Percentiles rank a stretch among this genome's conserved stretches.
Conservation (phyloP, 2,329 filamentous ascomycete species). For the Fusarium sp. region DNA sequence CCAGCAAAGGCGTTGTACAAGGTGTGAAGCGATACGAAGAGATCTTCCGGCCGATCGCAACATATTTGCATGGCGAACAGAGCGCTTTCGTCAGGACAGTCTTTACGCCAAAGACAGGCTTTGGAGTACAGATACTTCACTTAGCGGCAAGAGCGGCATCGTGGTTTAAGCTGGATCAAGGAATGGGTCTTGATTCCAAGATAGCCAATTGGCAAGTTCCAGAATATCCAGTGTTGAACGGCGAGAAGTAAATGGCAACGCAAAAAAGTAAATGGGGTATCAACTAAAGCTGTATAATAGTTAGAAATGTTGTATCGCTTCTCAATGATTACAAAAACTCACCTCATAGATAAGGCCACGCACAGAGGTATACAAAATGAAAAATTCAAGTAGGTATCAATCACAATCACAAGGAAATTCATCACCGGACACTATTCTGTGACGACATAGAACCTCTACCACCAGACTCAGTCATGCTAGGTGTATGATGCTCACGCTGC, state of each 20-base stretch:
- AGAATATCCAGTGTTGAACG: constrained; percentile 18
- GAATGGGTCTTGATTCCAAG: constrained; percentile 9
- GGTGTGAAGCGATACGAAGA: constrained; percentile 24
- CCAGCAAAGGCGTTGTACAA: constrained; percentile 13
- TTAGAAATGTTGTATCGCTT: constrained; percentile 1
- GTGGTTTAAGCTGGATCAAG: constrained; percentile 9
- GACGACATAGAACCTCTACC: constrained; percentile 25
- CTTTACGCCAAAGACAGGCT: neutral
- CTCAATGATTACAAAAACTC: constrained; percentile 12
- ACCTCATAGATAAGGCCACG: constrained; percentile 2
- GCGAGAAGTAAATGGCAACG: neutral
- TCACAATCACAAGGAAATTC: constrained; percentile 20
- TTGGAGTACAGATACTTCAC: constrained; percentile 17
- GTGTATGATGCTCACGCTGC: constrained; percentile 14
- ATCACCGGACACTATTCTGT: constrained; percentile 28
- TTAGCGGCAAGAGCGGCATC: constrained; percentile 1
- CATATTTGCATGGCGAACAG: neutral
- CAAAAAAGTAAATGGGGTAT: neutral
- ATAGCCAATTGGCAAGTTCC: constrained; percentile 26
- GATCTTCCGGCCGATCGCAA: constrained; percentile 16
- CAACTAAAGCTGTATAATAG: neutral
- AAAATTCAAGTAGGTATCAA: constrained; percentile 7
- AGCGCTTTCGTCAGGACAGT: neutral
- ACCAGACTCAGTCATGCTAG: constrained; percentile 21
- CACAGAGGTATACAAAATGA: neutral